Conservation (phyloP, 2,329 filamentous ascomycete species). For the Penicillium sp. region DNA sequence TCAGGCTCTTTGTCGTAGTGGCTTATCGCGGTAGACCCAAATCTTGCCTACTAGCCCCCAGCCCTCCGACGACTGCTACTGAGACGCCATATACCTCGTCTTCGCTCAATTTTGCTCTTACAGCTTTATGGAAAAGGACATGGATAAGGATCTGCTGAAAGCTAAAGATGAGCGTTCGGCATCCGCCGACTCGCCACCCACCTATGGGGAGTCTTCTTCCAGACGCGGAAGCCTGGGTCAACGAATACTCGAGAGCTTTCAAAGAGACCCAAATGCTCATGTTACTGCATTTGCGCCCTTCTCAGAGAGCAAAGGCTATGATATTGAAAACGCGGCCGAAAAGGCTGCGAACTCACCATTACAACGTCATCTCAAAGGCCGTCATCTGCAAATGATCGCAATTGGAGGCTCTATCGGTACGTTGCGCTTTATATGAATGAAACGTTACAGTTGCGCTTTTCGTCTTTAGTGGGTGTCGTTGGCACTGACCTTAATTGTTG, state of each 20-base stretch:
- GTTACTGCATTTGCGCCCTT: constrained; percentile 44
- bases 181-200: constrained; percentile 31
- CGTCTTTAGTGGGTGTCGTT: not conserved
- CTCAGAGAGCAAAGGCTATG: constrained; percentile 61
- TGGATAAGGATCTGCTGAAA: constrained; percentile 41
- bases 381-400: constrained; percentile 96
- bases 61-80: not conserved
- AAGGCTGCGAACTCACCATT: constrained; percentile 76
- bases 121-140: constrained; percentile 18
- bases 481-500: not conserved
- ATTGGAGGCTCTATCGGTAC: constrained; percentile 87
- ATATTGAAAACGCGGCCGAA: constrained; percentile 65
- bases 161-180: constrained; percentile 29
- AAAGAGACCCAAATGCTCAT: constrained; percentile 49
- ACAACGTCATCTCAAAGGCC: constrained; percentile 75
- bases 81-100: not conserved
- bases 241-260: constrained; percentile 50
- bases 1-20: not conserved
- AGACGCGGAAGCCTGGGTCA: constrained; percentile 29
- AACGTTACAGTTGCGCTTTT: not conserved
- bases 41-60: not conserved
- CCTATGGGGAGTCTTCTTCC: constrained; percentile 37
- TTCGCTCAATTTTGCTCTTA: not conserved
- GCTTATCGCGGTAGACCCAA: not conserved
- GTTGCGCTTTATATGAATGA: constrained; percentile 13